Evolutionary conservation across 2,329 filamentous ascomycete genomes (phyloP).

Genomic region (Fusarium metavorans): DNA sequence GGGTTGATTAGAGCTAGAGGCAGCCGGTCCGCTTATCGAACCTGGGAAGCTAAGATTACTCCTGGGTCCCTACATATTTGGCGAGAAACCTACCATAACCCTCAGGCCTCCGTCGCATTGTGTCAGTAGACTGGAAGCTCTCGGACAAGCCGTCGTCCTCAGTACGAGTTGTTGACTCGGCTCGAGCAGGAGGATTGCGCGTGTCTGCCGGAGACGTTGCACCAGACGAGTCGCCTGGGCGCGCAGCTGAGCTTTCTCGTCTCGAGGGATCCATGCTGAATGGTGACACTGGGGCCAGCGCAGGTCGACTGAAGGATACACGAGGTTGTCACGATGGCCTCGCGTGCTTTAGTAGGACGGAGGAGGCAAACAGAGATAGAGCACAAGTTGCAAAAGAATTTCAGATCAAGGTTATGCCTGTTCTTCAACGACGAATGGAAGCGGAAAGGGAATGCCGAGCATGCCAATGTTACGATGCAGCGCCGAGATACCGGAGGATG

Average conservation of each 20-base stretch:
- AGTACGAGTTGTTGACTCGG: constrained; percentile 51
- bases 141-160: constrained; percentile 62
- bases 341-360: constrained; percentile 17
- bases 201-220: constrained; percentile 64
- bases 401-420: constrained; percentile 24
- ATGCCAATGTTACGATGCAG: constrained; percentile 43
- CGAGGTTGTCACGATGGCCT: constrained; percentile 13
- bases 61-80: not conserved
- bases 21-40: constrained; percentile 40
- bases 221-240: constrained; percentile 53
- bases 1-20: constrained; percentile 47
- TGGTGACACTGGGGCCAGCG: constrained; percentile 13
- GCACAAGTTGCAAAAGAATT: constrained; percentile 8
- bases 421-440: constrained; percentile 25
- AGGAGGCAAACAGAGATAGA: constrained; percentile 10
- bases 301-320: constrained; percentile 10
- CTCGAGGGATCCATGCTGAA: constrained; percentile 59
- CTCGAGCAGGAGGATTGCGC: constrained; percentile 54
- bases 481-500: constrained; percentile 29
- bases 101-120: constrained; percentile 69
- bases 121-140: constrained; percentile 70
- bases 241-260: constrained; percentile 50
- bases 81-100: constrained; percentile 63
- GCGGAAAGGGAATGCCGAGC: constrained; percentile 47
- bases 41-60: constrained; percentile 38